Base-by-base conservation (phyloP, 176 grass and related monocot genomes). In the Juncus inflexus region DNA sequence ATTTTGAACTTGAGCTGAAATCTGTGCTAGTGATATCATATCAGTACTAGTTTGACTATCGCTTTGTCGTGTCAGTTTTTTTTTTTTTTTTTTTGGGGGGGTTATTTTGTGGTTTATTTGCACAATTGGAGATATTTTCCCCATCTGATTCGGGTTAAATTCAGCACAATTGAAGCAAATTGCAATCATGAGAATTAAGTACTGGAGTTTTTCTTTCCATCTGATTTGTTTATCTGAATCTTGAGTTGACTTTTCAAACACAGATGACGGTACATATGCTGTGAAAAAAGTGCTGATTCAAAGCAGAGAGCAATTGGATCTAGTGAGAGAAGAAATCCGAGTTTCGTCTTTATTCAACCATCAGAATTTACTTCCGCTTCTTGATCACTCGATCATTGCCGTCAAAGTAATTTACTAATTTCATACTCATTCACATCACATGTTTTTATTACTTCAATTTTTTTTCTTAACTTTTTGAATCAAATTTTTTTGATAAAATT, bases 281-380 rank as follows among this genome's bases (percentile, higher is more conserved):
- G 76, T 96, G 70, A 96, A 91, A 74, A 91, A 96, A 78, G 84
- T 91, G 39, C 74, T 91, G 40, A 92, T 92, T 76, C 94, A 97
- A 78, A 89, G 82, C 58, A 85, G 72, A 83, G 94, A 86, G 15
- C 94, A 97, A 45, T 52, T 92, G 59, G 85, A 97, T 87, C 82
- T 92, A 83, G 94, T 97, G 49, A 82, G 76, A 63, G 84, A 97
- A 69, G 94, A 97, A 82, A 97, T 97, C 64, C 82, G 72, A 38
- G 75, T 91, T 42, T 89, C 92, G 0, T 86, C 92, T 35, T 59
- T 88, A 47, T 89, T 91, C 79, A 91, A 67, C 55, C 92, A 96
- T 74, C 79, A 83, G 39, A 91, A 97, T 70, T 72, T 97, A 57
- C 64, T 97, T 53, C 92, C 92, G 8, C 85, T 96, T 38, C 82